Base-by-base conservation (phyloP, 2,329 filamentous ascomycete genomes). In the Zymoseptoria brevis region DNA sequence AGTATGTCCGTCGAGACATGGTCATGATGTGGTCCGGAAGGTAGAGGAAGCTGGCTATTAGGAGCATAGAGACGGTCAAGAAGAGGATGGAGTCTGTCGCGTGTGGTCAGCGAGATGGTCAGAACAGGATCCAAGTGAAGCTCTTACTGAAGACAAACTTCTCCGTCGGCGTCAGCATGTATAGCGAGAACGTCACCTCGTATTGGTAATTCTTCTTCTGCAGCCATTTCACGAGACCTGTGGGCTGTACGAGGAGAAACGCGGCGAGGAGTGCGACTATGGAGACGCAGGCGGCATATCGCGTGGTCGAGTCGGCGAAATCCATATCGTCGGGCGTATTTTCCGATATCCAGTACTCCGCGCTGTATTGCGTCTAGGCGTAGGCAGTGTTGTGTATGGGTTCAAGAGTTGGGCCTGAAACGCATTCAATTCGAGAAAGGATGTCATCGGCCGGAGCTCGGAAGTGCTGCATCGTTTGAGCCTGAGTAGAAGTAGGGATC, bases 131-230 rank as follows among this genome's bases (percentile, higher is more conserved):
- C 7, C 41, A 35, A 52, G 53, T 26, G 54, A 21, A 53, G 54
- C 55, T 77, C 90, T 59, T 83, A 97, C 94, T 97, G 77, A 97
- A 96, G 69, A 96, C 87, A 76, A 96, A 93, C 75, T 96, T 96
- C 80, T 99, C 94, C 56, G 88, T 91, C 1, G 91, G 88, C 45
- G 92, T 96, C 69, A 96, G 87, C 89, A 99, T 97, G 81, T 99
- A 97, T 24, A 97, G 83, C 62, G 89, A 88, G 76, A 95, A 94
- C 11, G 93, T 96, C 74, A 97, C 93, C 79, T 99, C 94, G 74
- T 97, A 91, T 80, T 97, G 94, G 80, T 97, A 96, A 74, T 92
- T 87, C 82, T 99, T 99, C 75, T 92, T 84, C 76, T 91, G 87
- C 67, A 97, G 81, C 90, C 92, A 96, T 75, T 87, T 86, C 65